Evolutionary conservation across 73 alveolate genomes (phyloP).

Genomic region (Halteria grandinella): DNA sequence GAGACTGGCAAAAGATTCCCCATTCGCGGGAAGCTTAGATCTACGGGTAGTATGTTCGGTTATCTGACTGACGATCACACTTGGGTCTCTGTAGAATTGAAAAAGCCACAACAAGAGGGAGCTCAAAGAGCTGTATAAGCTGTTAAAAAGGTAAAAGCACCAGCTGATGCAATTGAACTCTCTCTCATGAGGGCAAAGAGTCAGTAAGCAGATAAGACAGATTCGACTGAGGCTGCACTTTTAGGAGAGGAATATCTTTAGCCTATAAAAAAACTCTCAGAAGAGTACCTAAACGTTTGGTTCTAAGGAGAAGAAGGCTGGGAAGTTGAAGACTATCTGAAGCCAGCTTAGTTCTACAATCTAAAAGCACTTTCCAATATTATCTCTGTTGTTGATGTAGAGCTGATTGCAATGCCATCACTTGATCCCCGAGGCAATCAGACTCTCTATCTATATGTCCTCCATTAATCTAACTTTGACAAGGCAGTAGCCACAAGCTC

Average conservation of each 20-base stretch:
- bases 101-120: slow-evolving; percentile 2
- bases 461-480: slow-evolving; percentile 13
- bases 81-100: slow-evolving; percentile 8
- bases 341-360: slow-evolving; percentile 19
- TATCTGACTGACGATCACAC: slow-evolving; percentile 13
- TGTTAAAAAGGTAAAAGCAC: background rate
- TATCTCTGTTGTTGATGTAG: slow-evolving; percentile 26
- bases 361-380: slow-evolving; percentile 15
- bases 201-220: too few relatives aligned
- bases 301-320: too few relatives aligned
- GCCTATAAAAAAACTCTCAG: slow-evolving; percentile 1
- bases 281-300: slow-evolving; percentile 41
- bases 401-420: slow-evolving; percentile 3
- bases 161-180: background rate
- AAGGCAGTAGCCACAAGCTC: slow-evolving; percentile 25
- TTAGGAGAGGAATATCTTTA: too few relatives aligned
- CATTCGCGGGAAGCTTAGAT: slow-evolving; percentile 18
- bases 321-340: slow-evolving; percentile 14
- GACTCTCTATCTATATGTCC: slow-evolving; percentile 29
- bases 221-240: too few relatives aligned
- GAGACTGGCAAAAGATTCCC: slow-evolving; percentile 26
- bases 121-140: background rate
- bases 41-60: background rate
- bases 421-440: background rate
- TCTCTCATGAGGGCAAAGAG: too few relatives aligned